Evolutionary conservation across 345 rosid species (phyloP).

Genomic region (Gynandropsis gynandra): DNA sequence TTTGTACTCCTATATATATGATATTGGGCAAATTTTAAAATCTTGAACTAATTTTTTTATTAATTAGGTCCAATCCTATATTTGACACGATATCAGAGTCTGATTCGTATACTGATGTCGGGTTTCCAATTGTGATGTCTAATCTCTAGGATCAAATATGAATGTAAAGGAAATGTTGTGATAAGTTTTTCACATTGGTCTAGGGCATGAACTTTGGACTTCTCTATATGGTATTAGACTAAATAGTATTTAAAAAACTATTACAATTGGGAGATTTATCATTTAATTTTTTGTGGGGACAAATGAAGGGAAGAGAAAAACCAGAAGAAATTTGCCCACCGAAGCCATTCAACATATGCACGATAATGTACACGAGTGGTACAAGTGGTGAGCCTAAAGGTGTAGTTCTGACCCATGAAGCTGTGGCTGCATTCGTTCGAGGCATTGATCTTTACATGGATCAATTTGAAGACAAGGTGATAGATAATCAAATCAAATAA

Average conservation of each 20-base stretch:
- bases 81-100: no score
- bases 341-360: slow-evolving; percentile 58
- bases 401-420: slow-evolving; percentile 82
- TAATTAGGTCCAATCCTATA: no score
- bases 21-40: no score
- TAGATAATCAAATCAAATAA: neutral
- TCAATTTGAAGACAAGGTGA: slow-evolving; percentile 89
- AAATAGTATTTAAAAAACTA: neutral
- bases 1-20: no score
- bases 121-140: no score
- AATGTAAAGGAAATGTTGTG: no score
- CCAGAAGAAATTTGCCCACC: slow-evolving; percentile 51
- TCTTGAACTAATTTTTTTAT: no score
- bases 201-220: no score
- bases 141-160: no score
- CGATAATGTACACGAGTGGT: slow-evolving; percentile 97
- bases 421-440: slow-evolving; percentile 42
- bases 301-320: slow-evolving; percentile 52
- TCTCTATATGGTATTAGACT: no score
- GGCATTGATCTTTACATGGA: slow-evolving; percentile 79
- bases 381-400: slow-evolving; percentile 98
- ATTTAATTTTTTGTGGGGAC: neutral
- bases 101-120: no score
- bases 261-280: neutral
- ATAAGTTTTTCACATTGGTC: no score